These are phyloP conservation scores for Aegilops umbellulata DNA, from an alignment of 176 grass and related monocot species.

Conservation along the genomic window DNA sequence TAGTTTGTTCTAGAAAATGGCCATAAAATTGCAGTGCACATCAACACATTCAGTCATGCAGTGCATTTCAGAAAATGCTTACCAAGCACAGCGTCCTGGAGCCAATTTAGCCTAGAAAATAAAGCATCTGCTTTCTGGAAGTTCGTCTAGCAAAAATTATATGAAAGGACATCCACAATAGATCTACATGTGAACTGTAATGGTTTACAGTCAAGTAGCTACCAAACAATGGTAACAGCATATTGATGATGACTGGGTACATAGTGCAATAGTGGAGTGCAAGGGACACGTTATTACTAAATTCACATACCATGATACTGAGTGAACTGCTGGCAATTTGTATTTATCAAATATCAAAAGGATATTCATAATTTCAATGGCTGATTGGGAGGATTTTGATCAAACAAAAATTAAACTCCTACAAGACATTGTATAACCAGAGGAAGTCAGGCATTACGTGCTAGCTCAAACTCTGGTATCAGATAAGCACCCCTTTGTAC, in stretches of 20 bases:
- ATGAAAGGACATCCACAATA: neutral
- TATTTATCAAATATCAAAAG: neutral
- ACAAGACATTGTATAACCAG: neutral
- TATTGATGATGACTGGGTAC: neutral
- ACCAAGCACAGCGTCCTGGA: neutral
- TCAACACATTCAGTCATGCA: neutral
- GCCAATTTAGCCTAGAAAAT: neutral
- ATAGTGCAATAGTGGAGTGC: neutral
- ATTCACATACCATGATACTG: neutral
- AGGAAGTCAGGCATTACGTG: neutral
- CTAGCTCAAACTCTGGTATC: neutral
- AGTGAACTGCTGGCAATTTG: neutral
- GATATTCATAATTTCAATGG: neutral
- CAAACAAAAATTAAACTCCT: neutral
- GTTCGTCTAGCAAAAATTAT: neutral
- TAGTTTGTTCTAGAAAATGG: neutral
- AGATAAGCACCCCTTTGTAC: neutral
- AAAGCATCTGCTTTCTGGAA: neutral
- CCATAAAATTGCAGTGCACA: neutral
- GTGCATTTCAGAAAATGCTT: neutral
- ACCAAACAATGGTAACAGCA: neutral
- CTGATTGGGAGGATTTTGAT: neutral
- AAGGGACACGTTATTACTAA: neutral
- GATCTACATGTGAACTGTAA: slow-evolving; percentile 3
- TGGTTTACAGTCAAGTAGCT: neutral